Evolutionary conservation across 2,329 filamentous ascomycete species (phyloP).

Genomic region (Ramichloridium luteum): DNA sequence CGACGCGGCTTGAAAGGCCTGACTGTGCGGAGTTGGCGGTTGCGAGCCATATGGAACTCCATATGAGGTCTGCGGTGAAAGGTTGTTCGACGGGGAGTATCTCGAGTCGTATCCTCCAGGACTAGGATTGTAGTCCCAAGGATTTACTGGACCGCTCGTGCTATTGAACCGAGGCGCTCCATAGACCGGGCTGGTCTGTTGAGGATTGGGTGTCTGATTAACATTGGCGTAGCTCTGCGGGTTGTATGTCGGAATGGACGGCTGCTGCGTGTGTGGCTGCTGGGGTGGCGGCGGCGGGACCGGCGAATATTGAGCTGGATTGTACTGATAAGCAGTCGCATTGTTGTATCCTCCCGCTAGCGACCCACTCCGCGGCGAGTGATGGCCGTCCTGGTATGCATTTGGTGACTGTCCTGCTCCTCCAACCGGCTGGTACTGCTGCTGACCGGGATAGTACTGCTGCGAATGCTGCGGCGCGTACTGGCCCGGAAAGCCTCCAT

Average conservation of each 20-base stretch:
- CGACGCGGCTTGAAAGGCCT: slow-evolving; percentile 4
- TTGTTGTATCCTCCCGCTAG: slow-evolving; percentile 4
- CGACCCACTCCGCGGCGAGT: slow-evolving; percentile 5
- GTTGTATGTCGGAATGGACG: slow-evolving; percentile 52
- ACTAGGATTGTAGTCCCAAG: slow-evolving; percentile 17
- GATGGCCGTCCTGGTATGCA: slow-evolving; percentile 6
- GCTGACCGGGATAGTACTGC: slow-evolving; percentile 10
- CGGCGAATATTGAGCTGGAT: slow-evolving; percentile 31
- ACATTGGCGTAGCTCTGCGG: slow-evolving; percentile 47
- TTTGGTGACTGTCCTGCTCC: slow-evolving; percentile 10
- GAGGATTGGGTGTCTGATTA: slow-evolving; percentile 12
- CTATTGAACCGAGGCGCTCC: slow-evolving; percentile 12
- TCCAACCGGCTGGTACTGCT: slow-evolving; percentile 11
- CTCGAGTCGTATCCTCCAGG: slow-evolving; percentile 6
- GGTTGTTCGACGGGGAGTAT: slow-evolving; percentile 11
- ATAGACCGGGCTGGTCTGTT: slow-evolving; percentile 17
- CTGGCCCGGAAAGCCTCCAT: slow-evolving; percentile 15
- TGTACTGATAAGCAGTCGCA: slow-evolving; percentile 47
- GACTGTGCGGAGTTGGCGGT: slow-evolving; percentile 12
- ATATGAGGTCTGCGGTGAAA: slow-evolving; percentile 13
- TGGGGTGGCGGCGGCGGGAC: slow-evolving; percentile 37
- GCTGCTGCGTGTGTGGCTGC: slow-evolving; percentile 33
- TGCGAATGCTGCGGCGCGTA: slow-evolving; percentile 10
- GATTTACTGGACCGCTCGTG: slow-evolving; percentile 19
- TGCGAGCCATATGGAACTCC: slow-evolving; percentile 16